These are phyloP conservation scores for Tetradesmus obliquus DNA, from an alignment of 139 green algal species.

Conservation along the genomic window DNA sequence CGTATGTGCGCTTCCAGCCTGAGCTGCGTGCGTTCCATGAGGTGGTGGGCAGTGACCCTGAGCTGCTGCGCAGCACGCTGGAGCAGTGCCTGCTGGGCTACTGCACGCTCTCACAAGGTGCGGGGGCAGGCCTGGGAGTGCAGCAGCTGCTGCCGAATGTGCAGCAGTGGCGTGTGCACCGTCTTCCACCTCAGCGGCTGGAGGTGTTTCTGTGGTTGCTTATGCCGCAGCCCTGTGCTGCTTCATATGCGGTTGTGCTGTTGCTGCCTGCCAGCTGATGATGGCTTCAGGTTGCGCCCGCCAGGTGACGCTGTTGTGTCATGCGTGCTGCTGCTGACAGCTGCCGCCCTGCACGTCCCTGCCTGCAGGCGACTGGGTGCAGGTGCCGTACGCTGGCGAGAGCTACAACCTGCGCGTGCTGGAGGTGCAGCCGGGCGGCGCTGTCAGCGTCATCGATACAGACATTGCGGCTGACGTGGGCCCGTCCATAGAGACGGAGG, in stretches of 20 bases:
- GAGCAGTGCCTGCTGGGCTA: slow-evolving; percentile 71
- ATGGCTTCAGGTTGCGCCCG: neutral
- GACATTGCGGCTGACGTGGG: slow-evolving; percentile 88
- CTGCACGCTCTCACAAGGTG: slow-evolving; percentile 75
- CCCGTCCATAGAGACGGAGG: slow-evolving; percentile 63
- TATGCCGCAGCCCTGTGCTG: too few species aligned
- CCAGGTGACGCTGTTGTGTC: neutral
- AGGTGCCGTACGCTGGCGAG: slow-evolving; percentile 21
- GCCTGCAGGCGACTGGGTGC: slow-evolving; percentile 20
- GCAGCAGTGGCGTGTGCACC: neutral
- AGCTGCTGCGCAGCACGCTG: slow-evolving; percentile 66
- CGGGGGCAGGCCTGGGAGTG: neutral
- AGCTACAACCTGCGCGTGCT: slow-evolving; percentile 64
- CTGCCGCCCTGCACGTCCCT: neutral
- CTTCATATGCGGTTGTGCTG: too few species aligned
- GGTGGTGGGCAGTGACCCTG: slow-evolving; percentile 49
- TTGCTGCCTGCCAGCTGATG: neutral
- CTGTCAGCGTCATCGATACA: slow-evolving; percentile 77
- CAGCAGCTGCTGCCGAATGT: slow-evolving; percentile 24
- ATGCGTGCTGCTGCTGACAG: neutral
- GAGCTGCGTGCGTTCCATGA: slow-evolving; percentile 76
- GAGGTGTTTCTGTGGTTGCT: too few species aligned
- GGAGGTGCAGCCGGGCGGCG: slow-evolving; percentile 66
- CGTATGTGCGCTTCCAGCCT: slow-evolving; percentile 79
- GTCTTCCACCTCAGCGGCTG: neutral